Evolutionary conservation across 2,329 filamentous ascomycete genomes (phyloP).

Genomic region (Xylariaceae sp.): DNA sequence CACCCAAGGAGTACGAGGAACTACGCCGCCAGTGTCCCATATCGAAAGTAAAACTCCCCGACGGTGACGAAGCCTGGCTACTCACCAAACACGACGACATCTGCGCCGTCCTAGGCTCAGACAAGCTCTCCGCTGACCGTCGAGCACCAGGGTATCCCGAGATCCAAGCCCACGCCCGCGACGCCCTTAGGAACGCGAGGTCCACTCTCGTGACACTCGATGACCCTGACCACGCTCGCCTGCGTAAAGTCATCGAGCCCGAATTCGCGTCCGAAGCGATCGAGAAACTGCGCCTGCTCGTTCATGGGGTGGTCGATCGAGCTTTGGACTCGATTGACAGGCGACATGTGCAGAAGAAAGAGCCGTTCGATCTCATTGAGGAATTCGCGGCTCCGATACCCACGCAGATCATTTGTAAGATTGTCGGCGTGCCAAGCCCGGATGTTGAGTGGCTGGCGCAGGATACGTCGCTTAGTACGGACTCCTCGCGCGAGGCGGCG

Average conservation of each 20-base stretch:
- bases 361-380: slow-evolving; percentile 10
- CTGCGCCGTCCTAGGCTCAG: slow-evolving; percentile 1
- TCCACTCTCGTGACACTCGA: slow-evolving; percentile 8
- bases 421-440: slow-evolving; percentile 5
- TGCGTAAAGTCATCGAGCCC: slow-evolving; percentile 6
- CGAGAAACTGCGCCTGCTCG: slow-evolving; percentile 4
- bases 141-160: slow-evolving; percentile 10
- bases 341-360: background rate
- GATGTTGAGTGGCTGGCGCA: slow-evolving; percentile 9
- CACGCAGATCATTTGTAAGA: slow-evolving; percentile 10
- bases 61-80: slow-evolving; percentile 7
- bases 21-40: slow-evolving; percentile 6
- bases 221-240: slow-evolving; percentile 4
- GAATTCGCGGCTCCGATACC: slow-evolving; percentile 9
- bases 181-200: background rate
- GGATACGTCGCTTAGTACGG: slow-evolving; percentile 3
- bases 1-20: slow-evolving; percentile 1
- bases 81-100: slow-evolving; percentile 9
- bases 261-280: slow-evolving; percentile 9
- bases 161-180: slow-evolving; percentile 1
- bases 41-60: slow-evolving; percentile 9
- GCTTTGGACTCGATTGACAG: slow-evolving; percentile 6
- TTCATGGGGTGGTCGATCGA: slow-evolving; percentile 8
- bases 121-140: slow-evolving; percentile 6
- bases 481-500: slow-evolving; percentile 1